Evolutionary conservation across 2,329 filamentous ascomycete genomes (phyloP).

Genomic region (Neonectria faginata): DNA sequence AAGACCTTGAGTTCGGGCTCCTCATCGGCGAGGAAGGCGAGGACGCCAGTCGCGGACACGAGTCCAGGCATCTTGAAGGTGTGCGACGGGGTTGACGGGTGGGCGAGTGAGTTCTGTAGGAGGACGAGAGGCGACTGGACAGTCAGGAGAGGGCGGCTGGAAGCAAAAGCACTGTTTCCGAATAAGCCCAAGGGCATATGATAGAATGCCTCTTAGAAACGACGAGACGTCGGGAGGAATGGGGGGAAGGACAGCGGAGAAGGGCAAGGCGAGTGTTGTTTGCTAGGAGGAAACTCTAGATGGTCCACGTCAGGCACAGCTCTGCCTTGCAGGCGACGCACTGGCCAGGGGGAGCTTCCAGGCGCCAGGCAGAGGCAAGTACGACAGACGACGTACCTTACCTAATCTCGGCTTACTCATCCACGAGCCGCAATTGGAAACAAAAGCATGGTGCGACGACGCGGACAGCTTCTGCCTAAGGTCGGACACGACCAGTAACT

Average conservation of each 20-base stretch:
- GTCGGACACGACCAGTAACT: neutral
- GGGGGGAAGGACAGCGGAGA: conserved; percentile 27
- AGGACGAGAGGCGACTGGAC: conserved; percentile 36
- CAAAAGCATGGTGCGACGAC: conserved; percentile 17
- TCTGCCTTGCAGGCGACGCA: conserved; percentile 52
- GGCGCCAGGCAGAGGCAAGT: conserved; percentile 34
- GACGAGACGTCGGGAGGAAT: conserved; percentile 24
- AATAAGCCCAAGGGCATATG: conserved; percentile 42
- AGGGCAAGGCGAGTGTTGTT: conserved; percentile 36
- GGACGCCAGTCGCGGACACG: conserved; percentile 91
- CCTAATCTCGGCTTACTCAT: conserved; percentile 39
- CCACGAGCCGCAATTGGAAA: conserved; percentile 10
- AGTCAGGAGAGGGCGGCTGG: conserved; percentile 31
- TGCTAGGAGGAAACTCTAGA: conserved; percentile 47
- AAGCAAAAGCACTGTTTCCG: conserved; percentile 33
- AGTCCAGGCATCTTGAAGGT: conserved; percentile 82
- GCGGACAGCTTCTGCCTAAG: conserved; percentile 23
- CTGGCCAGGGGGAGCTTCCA: conserved; percentile 42
- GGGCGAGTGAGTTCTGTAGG: conserved; percentile 33
- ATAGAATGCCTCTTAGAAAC: conserved; percentile 13
- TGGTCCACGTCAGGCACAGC: conserved; percentile 61
- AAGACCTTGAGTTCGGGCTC: conserved; percentile 95
- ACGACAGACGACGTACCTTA: conserved; percentile 28
- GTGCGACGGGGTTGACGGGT: conserved; percentile 35
- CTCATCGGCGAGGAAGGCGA: conserved; percentile 95